Evolutionary conservation across 768 basidiomycete genomes (phyloP).

Genomic region (Mycena polygramma): DNA sequence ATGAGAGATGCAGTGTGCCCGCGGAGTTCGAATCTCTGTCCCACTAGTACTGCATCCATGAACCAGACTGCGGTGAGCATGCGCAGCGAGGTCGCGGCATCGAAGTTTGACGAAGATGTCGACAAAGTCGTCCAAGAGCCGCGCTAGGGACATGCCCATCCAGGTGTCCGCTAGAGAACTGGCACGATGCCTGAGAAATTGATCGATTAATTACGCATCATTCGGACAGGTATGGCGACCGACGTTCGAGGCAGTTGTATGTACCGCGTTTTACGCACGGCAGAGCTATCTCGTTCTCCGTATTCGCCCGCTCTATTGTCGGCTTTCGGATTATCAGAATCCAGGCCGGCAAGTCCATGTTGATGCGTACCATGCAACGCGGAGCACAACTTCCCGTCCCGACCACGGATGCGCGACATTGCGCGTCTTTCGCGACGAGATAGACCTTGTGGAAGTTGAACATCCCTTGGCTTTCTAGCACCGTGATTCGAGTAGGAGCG

Average conservation of each 20-base stretch:
- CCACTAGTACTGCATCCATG: too few relatives aligned
- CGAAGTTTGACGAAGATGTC: slow-evolving; percentile 31
- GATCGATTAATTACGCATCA: too few relatives aligned
- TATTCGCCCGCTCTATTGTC: slow-evolving; percentile 30
- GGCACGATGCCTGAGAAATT: slow-evolving; percentile 17
- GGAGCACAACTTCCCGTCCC: slow-evolving; percentile 29
- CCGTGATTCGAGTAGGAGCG: slow-evolving; percentile 15
- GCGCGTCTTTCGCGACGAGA: slow-evolving; percentile 19
- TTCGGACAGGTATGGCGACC: too few relatives aligned
- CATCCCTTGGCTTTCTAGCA: slow-evolving; percentile 21
- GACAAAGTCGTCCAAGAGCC: slow-evolving; percentile 30
- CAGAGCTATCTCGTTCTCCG: slow-evolving; percentile 36
- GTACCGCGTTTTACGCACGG: slow-evolving; percentile 19
- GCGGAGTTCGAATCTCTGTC: too few relatives aligned
- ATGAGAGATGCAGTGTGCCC: too few relatives aligned
- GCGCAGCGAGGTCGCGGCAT: slow-evolving; percentile 15
- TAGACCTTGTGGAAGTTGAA: slow-evolving; percentile 39
- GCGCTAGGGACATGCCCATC: slow-evolving; percentile 15
- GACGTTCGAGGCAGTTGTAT: slow-evolving; percentile 36
- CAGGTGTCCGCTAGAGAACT: slow-evolving; percentile 31
- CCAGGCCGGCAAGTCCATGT: neutral
- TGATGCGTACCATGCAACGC: slow-evolving; percentile 24
- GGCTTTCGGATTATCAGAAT: slow-evolving; percentile 2
- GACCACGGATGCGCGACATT: too few relatives aligned
- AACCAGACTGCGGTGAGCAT: slow-evolving; percentile 30